These are phyloP conservation scores for Theileria sp. DNA, from an alignment of 169 alveolate species.

Conservation along the genomic window DNA sequence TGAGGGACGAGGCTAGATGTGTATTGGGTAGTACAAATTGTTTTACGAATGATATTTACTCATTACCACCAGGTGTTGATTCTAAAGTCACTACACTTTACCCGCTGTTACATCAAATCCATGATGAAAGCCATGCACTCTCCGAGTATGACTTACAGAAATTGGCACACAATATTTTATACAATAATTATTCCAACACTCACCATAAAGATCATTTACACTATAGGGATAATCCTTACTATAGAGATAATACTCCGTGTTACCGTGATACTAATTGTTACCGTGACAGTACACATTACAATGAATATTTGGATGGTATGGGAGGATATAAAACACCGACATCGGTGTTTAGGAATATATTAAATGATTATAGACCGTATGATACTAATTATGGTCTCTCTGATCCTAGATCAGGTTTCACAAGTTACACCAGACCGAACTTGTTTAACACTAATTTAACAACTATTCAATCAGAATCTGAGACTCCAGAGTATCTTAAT, in stretches of 20 bases:
- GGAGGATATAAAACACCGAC: constrained; percentile 2
- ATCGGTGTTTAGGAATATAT: not conserved
- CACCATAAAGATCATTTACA: not conserved
- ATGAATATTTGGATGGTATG: not conserved
- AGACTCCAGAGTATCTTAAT: not conserved
- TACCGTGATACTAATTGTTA: not conserved
- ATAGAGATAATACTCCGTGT: no score
- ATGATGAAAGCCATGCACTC: constrained; percentile 34
- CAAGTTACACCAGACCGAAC: not conserved
- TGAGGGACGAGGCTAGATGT: constrained; percentile 29
- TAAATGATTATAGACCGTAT: constrained; percentile 1
- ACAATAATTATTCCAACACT: not conserved
- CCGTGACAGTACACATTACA: not conserved
- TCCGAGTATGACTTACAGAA: constrained; percentile 38
- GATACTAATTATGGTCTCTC: not conserved
- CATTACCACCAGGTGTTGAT: constrained; percentile 42
- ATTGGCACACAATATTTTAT: constrained; percentile 31
- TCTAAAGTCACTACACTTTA: constrained; percentile 28
- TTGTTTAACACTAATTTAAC: not conserved
- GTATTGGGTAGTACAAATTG: constrained; percentile 37
- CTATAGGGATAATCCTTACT: no score
- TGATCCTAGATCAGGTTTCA: not conserved
- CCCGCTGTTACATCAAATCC: constrained; percentile 37
- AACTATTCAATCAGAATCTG: not conserved
- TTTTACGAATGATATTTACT: constrained; percentile 35